These are phyloP conservation scores for Chlamydomonas incerta DNA, from an alignment of 139 green algal genomes.

Conservation along the genomic window DNA sequence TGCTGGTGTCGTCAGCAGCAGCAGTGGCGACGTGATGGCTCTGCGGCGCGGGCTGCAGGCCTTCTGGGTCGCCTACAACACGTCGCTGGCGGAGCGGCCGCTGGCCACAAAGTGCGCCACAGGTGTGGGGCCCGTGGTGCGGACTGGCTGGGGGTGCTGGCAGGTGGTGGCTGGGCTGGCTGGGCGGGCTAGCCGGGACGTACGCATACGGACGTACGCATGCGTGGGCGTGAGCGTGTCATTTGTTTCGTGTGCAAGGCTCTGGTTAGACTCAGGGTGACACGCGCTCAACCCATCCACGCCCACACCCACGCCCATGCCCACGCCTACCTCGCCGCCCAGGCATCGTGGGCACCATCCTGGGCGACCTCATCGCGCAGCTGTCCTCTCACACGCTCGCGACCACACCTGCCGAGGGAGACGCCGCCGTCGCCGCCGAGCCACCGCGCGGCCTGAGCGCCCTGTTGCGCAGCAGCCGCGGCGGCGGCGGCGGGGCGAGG, in stretches of 20 bases:
- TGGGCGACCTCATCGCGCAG: slow-evolving; percentile 68
- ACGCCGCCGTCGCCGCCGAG: slow-evolving; percentile 19
- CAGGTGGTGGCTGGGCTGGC: too few relatives aligned
- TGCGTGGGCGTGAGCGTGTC: too few relatives aligned
- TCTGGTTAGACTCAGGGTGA: too few relatives aligned
- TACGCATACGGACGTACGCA: too few relatives aligned
- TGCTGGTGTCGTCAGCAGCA: neutral
- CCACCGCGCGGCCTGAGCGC: slow-evolving; percentile 11
- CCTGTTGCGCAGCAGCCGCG: neutral
- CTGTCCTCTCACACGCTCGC: slow-evolving; percentile 18
- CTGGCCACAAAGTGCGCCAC: slow-evolving; percentile 31
- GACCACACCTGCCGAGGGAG: slow-evolving; percentile 23
- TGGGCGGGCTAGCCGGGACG: too few relatives aligned
- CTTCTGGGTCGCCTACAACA: slow-evolving; percentile 39
- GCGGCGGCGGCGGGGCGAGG: neutral
- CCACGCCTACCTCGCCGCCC: too few relatives aligned
- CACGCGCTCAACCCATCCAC: too few relatives aligned
- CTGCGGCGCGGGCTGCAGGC: slow-evolving; percentile 2
- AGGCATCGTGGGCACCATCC: slow-evolving; percentile 60
- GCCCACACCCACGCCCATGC: too few relatives aligned
- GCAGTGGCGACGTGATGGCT: neutral
- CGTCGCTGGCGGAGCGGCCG: slow-evolving; percentile 9
- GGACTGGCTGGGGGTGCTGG: too few relatives aligned
- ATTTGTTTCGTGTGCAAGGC: too few relatives aligned
- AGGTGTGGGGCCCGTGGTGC: too few relatives aligned